Base-by-base conservation (phyloP, 495 filamentous ascomycete species). In the Penicillium canescens region DNA sequence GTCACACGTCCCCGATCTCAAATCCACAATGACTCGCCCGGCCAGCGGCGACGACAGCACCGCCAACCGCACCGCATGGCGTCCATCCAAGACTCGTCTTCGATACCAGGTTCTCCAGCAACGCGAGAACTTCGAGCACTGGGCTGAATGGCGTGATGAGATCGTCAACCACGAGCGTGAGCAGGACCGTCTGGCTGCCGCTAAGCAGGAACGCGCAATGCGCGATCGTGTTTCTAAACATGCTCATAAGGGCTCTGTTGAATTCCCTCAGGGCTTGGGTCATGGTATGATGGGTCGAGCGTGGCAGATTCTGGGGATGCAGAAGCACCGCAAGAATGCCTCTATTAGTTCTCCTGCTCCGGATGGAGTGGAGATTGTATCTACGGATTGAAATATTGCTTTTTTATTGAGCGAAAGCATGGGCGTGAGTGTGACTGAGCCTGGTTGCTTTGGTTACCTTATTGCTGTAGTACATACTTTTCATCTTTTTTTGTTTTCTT, bases 21-120 rank as follows among this genome's bases (percentile, higher is more conserved):
- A 71, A 28, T 69, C 72, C 21, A 70, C 69, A 43, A 64, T 87
- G 23, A 60, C 54, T 9, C 37, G 69, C 1, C 40, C 56, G 10
- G 21, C 34, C n/a, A 38, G 20, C 24, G 26, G 28, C 9, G 54
- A 60, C 10, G 41, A 57, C 5, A 54, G 66, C 72, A 73, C 18
- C 34, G 75, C 4, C 55, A 82, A 86, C 52, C 82, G 81, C 59
- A 73, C 76, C 13, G 65, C 75, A 16, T 88, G 85, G 85, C 76
- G 84, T 37, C 84, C 85, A 8, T 74, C 75, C 6, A 84, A 78
- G 53, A 72, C 75, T 37, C 84, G 77, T 12, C 77, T 82, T 6
- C 73, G 76, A 33, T 87, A 82, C 64, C 78, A 81, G 48, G 79
- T 83, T n/a, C 74, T 80, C 18, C 77, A 76, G 44, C 79, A 86